Percentiles rank a stretch among this genome's conserved stretches.
These are phyloP conservation scores for Mycena olivaceomarginata DNA, from an alignment of 768 basidiomycete genomes.

Conservation along the genomic window DNA sequence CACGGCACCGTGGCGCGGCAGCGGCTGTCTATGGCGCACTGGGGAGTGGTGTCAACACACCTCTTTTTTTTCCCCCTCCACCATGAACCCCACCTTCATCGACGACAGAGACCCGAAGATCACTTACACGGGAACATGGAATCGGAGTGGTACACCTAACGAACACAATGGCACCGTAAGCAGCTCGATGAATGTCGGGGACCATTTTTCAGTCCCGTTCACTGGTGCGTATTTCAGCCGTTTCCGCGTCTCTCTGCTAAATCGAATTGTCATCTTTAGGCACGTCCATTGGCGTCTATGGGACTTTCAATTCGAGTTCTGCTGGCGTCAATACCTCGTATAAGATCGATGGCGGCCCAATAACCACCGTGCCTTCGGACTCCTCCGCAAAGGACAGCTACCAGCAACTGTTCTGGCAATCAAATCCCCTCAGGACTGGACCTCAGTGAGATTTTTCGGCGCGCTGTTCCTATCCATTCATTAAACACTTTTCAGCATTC, in stretches of 20 bases:
- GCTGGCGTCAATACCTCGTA: conserved; percentile 18
- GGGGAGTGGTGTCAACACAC: not conserved
- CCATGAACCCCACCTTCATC: not conserved
- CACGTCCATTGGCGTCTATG: conserved; percentile 22
- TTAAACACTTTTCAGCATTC: not conserved
- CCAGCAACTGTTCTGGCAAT: not conserved
- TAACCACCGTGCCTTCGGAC: not conserved
- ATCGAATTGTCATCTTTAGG: not conserved
- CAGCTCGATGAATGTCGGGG: conserved; percentile 10
- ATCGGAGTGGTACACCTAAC: conserved; percentile 7
- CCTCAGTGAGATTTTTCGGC: not conserved
- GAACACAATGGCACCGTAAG: conserved; percentile 18
- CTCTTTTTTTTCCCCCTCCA: not conserved
- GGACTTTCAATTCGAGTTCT: conserved; percentile 18
- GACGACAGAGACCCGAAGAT: conserved; percentile 19
- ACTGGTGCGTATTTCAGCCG: conserved; percentile 10
- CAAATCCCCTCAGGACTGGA: not conserved
- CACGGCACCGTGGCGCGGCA: not conserved
- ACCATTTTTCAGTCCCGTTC: conserved; percentile 25
- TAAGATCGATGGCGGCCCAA: conserved; percentile 15
- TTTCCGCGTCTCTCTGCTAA: not conserved
- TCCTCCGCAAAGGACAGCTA: not conserved
- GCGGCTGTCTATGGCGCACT: too few species aligned
- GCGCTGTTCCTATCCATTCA: not conserved
- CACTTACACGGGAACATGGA: conserved; percentile 25